These are phyloP conservation scores for Corchorus olitorius DNA, from an alignment of 345 rosid species.

Conservation along the genomic window DNA sequence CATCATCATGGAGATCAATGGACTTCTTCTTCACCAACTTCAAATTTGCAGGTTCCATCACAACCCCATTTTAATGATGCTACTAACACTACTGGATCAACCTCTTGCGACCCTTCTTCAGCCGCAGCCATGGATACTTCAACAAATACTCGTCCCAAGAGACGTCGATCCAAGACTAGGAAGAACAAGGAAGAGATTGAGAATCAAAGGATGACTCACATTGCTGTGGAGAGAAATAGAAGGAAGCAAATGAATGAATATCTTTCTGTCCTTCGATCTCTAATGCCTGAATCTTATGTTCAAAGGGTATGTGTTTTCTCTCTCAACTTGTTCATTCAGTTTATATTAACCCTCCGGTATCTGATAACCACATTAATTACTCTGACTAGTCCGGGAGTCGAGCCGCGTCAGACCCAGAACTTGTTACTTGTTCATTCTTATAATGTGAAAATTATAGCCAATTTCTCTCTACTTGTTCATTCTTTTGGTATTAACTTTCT, in stretches of 20 bases:
- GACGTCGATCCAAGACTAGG: conserved; percentile 61
- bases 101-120: background rate
- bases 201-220: conserved; percentile 96
- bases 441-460: background rate
- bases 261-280: conserved; percentile 70
- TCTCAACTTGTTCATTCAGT: background rate
- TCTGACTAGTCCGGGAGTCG: no score
- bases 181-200: conserved; percentile 85
- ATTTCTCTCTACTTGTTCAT: background rate
- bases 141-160: conserved; percentile 41
- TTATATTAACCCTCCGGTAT: no score
- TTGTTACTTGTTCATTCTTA: background rate
- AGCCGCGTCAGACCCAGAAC: no score
- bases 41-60: conserved; percentile 16
- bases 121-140: conserved; percentile 22
- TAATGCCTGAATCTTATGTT: conserved; percentile 88
- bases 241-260: conserved; percentile 94
- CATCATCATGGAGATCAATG: conserved; percentile 25
- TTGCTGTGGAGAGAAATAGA: conserved; percentile 95
- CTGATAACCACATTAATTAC: no score
- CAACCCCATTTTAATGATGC: conserved; percentile 8
- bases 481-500: no score
- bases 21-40: conserved; percentile 32
- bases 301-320: conserved; percentile 56
- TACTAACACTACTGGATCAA: background rate